Evolutionary conservation across 306 rosid species (phyloP).

Genomic region (Inga oerstediana): DNA sequence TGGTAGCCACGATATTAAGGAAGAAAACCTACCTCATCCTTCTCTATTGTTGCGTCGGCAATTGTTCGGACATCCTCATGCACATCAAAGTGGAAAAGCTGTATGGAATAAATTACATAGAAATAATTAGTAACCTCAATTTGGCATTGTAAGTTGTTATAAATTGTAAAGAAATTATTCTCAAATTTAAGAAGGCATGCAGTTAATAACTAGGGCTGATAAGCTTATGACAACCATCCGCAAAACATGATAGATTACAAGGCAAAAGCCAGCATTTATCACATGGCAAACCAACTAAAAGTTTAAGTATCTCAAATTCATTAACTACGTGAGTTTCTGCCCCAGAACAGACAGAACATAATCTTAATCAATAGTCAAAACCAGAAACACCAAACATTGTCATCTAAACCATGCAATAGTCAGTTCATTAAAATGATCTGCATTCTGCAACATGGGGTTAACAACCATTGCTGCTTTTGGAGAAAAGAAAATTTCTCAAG

Average conservation of each 20-base stretch:
- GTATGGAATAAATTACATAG: conserved; percentile 21
- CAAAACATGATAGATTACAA: not conserved
- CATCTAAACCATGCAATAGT: not conserved
- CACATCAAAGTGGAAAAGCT: conserved; percentile 98
- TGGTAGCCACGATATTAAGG: conserved; percentile 1
- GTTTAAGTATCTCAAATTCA: conserved; percentile 10
- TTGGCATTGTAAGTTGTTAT: conserved; percentile 9
- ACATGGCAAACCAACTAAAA: not conserved
- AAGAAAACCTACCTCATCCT: conserved; percentile 78
- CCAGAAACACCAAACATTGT: not conserved
- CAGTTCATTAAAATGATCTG: not conserved
- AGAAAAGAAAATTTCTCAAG: not conserved
- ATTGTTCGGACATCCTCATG: conserved; percentile 92
- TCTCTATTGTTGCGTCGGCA: conserved; percentile 97
- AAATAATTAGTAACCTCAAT: conserved; percentile 26
- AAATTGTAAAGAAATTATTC: not conserved
- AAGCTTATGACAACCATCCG: not conserved
- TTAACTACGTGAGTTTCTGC: not conserved
- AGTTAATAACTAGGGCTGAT: not conserved
- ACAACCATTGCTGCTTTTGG: not conserved
- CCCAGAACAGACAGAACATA: not conserved
- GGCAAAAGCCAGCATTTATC: conserved; percentile 10
- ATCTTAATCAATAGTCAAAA: not conserved
- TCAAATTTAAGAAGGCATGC: not conserved
- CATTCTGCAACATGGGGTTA: not conserved